Percentiles rank a stretch among this genome's conserved stretches.
These are phyloP conservation scores for Rhizopogon salebrosus DNA, from an alignment of 768 basidiomycete genomes.

Conservation along the genomic window DNA sequence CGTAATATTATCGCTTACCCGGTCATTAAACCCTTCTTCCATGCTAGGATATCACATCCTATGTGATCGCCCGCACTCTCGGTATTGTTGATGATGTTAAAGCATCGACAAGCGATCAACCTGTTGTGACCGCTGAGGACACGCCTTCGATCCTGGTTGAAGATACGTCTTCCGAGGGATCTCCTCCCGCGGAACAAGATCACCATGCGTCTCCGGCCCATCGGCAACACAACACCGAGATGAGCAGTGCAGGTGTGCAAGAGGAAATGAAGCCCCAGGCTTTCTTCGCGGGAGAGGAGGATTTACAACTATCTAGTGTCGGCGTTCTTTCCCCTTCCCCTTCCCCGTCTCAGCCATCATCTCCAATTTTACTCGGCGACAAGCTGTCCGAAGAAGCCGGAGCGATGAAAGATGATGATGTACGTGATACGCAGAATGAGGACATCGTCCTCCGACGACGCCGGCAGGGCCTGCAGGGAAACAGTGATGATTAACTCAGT, in stretches of 20 bases:
- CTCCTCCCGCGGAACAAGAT: slow-evolving; percentile 10
- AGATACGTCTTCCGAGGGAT: slow-evolving; percentile 11
- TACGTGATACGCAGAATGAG: slow-evolving; percentile 7
- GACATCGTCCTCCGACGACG: slow-evolving; percentile 18
- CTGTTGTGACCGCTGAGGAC: slow-evolving; percentile 17
- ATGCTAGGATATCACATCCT: slow-evolving; percentile 70
- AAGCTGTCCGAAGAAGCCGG: slow-evolving; percentile 14
- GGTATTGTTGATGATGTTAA: slow-evolving; percentile 72
- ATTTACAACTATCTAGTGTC: slow-evolving; percentile 58
- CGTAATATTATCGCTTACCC: not conserved
- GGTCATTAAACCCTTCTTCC: slow-evolving; percentile 6
- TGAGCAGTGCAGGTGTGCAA: not conserved
- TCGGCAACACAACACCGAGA: slow-evolving; percentile 1
- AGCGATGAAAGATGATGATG: slow-evolving; percentile 9
- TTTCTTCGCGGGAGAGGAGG: slow-evolving; percentile 48
- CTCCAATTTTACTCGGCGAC: slow-evolving; percentile 49
- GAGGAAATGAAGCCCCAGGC: slow-evolving; percentile 27
- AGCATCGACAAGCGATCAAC: slow-evolving; percentile 61
- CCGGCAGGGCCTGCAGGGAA: slow-evolving; percentile 1
- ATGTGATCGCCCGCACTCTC: slow-evolving; percentile 77
- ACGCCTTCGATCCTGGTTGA: slow-evolving; percentile 3
- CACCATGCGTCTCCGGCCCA: not conserved
- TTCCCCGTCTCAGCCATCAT: slow-evolving; percentile 58
- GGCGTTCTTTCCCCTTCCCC: slow-evolving; percentile 78
- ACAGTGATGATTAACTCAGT: slow-evolving; percentile 5